These are phyloP conservation scores for Globisporangium emineosum DNA, from an alignment of 352 stramenopile species.

Conservation along the genomic window DNA sequence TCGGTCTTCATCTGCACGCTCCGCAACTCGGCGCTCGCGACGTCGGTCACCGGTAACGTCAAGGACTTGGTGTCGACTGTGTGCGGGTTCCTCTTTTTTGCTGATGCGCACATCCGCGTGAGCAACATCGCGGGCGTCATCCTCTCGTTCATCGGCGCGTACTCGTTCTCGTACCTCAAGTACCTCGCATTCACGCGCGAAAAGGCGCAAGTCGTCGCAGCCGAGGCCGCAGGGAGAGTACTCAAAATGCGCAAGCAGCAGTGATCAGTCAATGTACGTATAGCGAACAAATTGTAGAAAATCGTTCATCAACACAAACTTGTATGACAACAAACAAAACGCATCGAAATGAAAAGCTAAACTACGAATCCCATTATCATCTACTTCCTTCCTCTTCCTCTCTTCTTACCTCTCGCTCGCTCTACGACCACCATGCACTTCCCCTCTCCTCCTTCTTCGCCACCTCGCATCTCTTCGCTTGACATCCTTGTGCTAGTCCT, in stretches of 20 bases:
- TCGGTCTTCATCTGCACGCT: conserved; percentile 68
- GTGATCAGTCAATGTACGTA: too few species aligned
- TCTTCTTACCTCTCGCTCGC: not conserved
- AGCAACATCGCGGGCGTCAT: conserved; percentile 51
- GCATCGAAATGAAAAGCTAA: conserved; percentile 1
- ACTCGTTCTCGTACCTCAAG: conserved; percentile 74
- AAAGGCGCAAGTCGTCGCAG: not conserved
- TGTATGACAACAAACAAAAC: too few species aligned
- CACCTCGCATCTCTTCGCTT: not conserved
- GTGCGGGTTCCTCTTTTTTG: conserved; percentile 57
- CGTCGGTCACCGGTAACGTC: conserved; percentile 72
- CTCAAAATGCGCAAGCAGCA: not conserved
- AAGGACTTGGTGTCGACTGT: conserved; percentile 68
- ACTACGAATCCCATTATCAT: conserved; percentile 1
- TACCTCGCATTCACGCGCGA: conserved; percentile 37
- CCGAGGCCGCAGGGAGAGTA: not conserved
- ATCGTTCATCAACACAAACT: too few species aligned
- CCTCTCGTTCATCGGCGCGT: conserved; percentile 67
- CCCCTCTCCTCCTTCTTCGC: not conserved
- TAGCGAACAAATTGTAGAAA: too few species aligned
- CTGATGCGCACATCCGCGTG: conserved; percentile 38
- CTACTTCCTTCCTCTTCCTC: not conserved
- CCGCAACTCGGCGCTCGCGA: conserved; percentile 65
- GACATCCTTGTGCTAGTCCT: not conserved
- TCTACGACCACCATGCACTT: not conserved